Percentiles rank a stretch among this genome's conserved stretches.
Conservation (phyloP, 257 asterid genomes). For the Datura wrightii region DNA sequence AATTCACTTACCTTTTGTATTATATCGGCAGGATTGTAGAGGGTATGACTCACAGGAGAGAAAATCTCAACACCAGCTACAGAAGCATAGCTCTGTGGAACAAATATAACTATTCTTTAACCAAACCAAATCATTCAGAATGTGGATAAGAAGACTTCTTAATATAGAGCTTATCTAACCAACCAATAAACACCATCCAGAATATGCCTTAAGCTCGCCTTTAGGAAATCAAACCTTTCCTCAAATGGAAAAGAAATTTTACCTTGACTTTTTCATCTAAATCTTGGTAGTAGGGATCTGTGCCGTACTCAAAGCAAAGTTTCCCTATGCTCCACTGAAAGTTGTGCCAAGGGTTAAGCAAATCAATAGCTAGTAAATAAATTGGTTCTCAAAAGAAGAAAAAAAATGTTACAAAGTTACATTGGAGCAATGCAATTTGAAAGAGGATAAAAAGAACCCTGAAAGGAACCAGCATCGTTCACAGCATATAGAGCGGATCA, state of each 20-base stretch:
- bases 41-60: slow-evolving; percentile 93
- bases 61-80: slow-evolving; percentile 68
- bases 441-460: neutral
- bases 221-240: neutral
- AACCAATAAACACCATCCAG: neutral
- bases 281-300: slow-evolving; percentile 88
- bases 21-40: slow-evolving; percentile 85
- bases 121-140: neutral
- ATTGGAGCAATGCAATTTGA: neutral
- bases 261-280: slow-evolving; percentile 75
- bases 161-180: neutral
- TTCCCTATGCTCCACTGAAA: slow-evolving; percentile 82
- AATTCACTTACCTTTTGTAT: slow-evolving; percentile 62
- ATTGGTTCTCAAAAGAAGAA: neutral
- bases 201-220: neutral
- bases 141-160: neutral
- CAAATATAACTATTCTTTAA: slow-evolving; percentile 26
- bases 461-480: neutral
- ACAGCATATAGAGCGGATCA: neutral
- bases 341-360: neutral
- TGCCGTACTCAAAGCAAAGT: slow-evolving; percentile 89
- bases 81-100: slow-evolving; percentile 62
- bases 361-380: neutral
- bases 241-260: slow-evolving; percentile 24
- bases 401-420: neutral